phyloP scores from a whole-genome alignment of 2,329 filamentous ascomycete genomes.

The Lecanosticta acicola region DNA sequence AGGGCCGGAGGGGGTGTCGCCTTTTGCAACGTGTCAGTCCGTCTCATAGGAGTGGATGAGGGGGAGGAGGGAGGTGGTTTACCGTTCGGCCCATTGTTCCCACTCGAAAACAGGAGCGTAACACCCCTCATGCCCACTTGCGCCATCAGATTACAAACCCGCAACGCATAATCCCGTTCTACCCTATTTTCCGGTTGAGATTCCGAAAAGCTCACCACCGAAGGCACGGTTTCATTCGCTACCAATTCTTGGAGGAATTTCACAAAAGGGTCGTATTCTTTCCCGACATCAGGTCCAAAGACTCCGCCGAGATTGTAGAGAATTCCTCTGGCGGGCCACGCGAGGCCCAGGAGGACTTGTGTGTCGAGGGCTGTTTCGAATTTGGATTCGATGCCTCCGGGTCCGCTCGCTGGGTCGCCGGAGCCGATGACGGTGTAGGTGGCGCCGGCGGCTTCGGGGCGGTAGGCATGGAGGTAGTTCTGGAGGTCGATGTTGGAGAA shows the following conservation, averaged over 20 bases:
- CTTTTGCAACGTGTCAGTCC: neutral
- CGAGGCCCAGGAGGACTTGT: conserved; percentile 18
- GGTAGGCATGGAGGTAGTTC: conserved; percentile 18
- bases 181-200: conserved; percentile 17
- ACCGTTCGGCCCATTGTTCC: conserved; percentile 48
- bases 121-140: conserved; percentile 61
- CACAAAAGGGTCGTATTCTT: conserved; percentile 23
- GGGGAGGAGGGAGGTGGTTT: too few species aligned
- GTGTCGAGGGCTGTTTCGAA: conserved; percentile 24
- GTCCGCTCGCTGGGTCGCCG: conserved; percentile 13
- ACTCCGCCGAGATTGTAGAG: conserved; percentile 26
- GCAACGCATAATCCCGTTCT: conserved; percentile 47
- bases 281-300: conserved; percentile 18
- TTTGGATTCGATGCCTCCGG: conserved; percentile 14
- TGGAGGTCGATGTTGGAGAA: conserved; percentile 19
- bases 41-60: neutral
- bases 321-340: conserved; percentile 19
- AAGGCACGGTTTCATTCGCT: conserved; percentile 16
- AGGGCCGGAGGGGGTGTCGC: conserved; percentile 28
- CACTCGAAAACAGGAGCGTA: conserved; percentile 56
- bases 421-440: conserved; percentile 17
- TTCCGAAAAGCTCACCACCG: conserved; percentile 22
- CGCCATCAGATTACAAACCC: conserved; percentile 59
- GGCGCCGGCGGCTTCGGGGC: conserved; percentile 16
- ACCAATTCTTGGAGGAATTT: conserved; percentile 22